phyloP scores from a whole-genome alignment of 208 protist genomes.

The Wallacemonas sp. region DNA sequence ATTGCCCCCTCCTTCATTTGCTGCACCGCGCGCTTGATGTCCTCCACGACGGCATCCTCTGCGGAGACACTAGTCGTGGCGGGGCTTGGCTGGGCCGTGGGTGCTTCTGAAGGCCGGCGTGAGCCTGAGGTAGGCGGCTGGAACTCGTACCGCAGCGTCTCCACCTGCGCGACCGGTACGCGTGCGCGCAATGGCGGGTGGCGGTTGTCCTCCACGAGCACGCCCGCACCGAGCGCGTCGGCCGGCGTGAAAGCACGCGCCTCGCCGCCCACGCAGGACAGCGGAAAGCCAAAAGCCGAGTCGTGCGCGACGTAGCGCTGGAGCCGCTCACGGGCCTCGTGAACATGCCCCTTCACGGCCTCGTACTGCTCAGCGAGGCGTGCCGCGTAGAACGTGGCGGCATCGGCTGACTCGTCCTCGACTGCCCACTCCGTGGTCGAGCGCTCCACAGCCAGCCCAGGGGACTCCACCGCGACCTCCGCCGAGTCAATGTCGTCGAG shows the following conservation, averaged over 20 bases:
- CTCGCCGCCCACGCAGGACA: neutral
- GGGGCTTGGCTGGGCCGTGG: too few species aligned
- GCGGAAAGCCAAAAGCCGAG: neutral
- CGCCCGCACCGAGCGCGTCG: neutral
- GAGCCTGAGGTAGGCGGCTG: neutral
- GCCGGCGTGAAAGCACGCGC: neutral
- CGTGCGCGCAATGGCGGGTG: too few species aligned
- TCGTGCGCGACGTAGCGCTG: neutral
- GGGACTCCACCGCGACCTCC: neutral
- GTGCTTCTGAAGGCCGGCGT: too few species aligned
- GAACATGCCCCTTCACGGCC: neutral
- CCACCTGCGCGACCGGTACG: neutral
- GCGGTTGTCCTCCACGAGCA: neutral
- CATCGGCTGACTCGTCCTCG: neutral
- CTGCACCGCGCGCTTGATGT: conserved; percentile 50
- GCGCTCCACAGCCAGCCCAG: neutral
- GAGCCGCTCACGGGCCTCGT: neutral
- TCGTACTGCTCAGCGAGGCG: neutral
- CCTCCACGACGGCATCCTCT: conserved; percentile 48
- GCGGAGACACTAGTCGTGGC: neutral
- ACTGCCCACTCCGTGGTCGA: neutral
- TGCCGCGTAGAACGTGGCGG: neutral
- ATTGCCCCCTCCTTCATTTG: conserved; percentile 64
- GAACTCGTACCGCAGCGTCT: neutral
- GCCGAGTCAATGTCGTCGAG: neutral